Conservation (phyloP, 208 protist genomes). For the Vickermania ingenoplastis region DNA sequence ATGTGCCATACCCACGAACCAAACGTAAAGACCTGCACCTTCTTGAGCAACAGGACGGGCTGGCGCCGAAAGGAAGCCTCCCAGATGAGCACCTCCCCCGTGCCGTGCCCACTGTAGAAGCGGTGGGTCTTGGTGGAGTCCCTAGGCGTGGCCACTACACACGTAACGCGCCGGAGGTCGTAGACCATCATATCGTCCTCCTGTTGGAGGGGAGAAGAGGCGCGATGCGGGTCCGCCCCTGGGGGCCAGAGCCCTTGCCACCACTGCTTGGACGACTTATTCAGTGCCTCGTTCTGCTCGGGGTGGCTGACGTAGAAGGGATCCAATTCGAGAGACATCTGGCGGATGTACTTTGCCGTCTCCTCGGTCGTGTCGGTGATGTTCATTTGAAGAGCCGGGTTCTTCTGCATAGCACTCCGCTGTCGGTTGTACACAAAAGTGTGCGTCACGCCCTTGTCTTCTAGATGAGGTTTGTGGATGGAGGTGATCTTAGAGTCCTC, state of each 20-base stretch:
- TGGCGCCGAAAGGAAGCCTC: constrained; percentile 6
- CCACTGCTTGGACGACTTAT: neutral
- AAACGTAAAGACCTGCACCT: constrained; percentile 19
- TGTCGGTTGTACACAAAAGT: constrained; percentile 29
- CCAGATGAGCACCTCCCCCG: constrained; percentile 39
- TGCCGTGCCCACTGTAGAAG: constrained; percentile 37
- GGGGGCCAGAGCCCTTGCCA: neutral
- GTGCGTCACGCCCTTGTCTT: constrained; percentile 5
- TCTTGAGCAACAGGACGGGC: constrained; percentile 27
- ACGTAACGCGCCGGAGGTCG: constrained; percentile 37
- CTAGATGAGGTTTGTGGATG: constrained; percentile 8
- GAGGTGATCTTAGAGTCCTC: constrained; percentile 1
- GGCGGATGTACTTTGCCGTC: neutral
- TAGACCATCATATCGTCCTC: constrained; percentile 9
- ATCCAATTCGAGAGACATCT: neutral
- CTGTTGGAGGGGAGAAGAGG: neutral
- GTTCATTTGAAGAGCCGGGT: neutral
- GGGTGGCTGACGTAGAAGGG: neutral
- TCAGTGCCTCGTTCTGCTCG: neutral
- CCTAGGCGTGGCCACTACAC: constrained; percentile 7
- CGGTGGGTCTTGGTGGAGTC: constrained; percentile 4
- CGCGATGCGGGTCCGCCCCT: too few species aligned
- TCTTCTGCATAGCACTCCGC: constrained; percentile 5
- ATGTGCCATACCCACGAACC: constrained; percentile 18
- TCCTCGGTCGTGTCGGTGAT: neutral